A percentile compares a stretch with the other conserved stretches of the same genome.
phyloP scores from a whole-genome alignment of 179 eudicot genomes.

The Vitellaria paradoxa region DNA sequence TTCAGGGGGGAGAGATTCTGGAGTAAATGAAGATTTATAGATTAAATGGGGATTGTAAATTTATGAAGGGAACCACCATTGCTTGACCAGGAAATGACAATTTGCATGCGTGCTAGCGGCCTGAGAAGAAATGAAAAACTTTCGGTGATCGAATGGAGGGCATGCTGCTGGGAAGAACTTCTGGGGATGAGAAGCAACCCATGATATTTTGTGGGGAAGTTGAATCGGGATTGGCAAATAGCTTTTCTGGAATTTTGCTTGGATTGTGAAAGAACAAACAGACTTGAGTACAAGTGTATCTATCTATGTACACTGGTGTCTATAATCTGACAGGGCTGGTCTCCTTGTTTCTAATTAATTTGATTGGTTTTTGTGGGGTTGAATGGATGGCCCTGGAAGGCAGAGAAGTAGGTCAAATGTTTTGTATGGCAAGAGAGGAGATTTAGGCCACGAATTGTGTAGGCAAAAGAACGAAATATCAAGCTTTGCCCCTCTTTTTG shows the following conservation, averaged over 20 bases:
- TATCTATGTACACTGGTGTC: constrained; percentile 16
- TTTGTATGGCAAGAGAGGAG: constrained; percentile 17
- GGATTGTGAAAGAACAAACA: not conserved
- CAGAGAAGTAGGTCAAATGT: constrained; percentile 8
- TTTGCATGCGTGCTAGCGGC: constrained; percentile 49
- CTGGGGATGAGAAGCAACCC: not conserved
- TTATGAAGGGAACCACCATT: constrained; percentile 31
- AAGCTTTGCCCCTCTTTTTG: not conserved
- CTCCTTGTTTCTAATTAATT: constrained; percentile 18
- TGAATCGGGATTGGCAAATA: not conserved
- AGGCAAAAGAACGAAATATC: constrained; percentile 11
- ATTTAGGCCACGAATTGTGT: constrained; percentile 2
- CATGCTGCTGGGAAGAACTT: not conserved
- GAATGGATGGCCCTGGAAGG: constrained; percentile 14
- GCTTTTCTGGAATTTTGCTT: not conserved
- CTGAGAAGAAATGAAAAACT: constrained; percentile 49
- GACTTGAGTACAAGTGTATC: not conserved
- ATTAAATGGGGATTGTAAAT: constrained; percentile 23
- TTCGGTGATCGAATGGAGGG: not conserved
- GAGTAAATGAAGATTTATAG: constrained; percentile 12
- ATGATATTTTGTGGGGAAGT: constrained; percentile 17
- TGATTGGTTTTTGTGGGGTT: constrained; percentile 19
- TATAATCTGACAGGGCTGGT: constrained; percentile 24
- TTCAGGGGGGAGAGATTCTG: not conserved
- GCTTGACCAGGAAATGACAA: constrained; percentile 58